Base-by-base conservation (phyloP, 2,329 filamentous ascomycete species). In the Aspergillus nomiae region DNA sequence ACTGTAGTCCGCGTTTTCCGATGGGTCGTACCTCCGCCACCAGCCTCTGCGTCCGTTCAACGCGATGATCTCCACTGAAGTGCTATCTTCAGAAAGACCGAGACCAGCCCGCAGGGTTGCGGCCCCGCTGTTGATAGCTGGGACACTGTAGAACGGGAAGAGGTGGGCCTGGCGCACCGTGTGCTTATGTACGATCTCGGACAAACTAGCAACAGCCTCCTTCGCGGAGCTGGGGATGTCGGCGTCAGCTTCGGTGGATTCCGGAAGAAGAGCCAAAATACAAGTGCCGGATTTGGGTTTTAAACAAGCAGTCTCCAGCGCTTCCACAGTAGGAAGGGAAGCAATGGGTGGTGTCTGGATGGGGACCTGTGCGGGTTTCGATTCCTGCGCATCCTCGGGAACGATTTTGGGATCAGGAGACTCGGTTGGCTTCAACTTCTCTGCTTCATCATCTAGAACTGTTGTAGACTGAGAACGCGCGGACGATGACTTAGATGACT, bases 11-110 rank as follows among this genome's bases (percentile, higher is more conserved):
- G 88, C 88, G 19, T 79, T 76, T 10, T 79, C 76, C 8, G 85
- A 87, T 4, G 72, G 56, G 55, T 86, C 80, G 76, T 92, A 95
- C 62, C 85, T 86, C 71, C 90, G 90, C 87, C 89, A 96, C 95
- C 95, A 99, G 48, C 86, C 85, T 59, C 93, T 88, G 72, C 94
- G 92, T 36, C 87, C 90, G 77, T 97, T 97, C 63, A 96, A 77
- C 19, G 93, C 93, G 60, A 98, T 83, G 51, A 98, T 79, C 73
- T 94, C 89, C 19, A 92, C 81, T 1, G 62, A 50, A 8, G 87
- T 81, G 1, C 82, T 81, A 0, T 78, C 77, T 2, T 73, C 73
- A 2, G 78, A 76, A 26, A 97, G 82, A 0, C 82, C 85, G 21
- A 97, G 86, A n/a, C 84, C 81, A 46, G 83, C 79, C 61, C 88